Conservation (phyloP, 2,329 filamentous ascomycete genomes). For the Monilinia laxa region DNA sequence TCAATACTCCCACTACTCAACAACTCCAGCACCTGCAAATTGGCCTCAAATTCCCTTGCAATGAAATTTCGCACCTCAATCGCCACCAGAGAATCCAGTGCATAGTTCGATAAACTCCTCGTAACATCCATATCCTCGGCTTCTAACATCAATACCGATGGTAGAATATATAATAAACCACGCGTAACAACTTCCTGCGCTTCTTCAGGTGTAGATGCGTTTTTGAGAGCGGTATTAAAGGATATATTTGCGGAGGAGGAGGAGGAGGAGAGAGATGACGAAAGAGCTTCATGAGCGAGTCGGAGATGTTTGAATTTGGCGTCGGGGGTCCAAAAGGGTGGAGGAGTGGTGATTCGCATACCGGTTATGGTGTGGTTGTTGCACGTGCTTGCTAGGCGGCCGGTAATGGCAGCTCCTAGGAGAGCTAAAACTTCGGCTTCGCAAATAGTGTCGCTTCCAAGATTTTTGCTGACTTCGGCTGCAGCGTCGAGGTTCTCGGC, state of each 20-base stretch:
- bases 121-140: constrained; percentile 50
- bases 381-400: constrained; percentile 45
- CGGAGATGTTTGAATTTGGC: constrained; percentile 53
- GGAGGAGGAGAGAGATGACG: constrained; percentile 21
- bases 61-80: constrained; percentile 43
- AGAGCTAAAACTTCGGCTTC: constrained; percentile 56
- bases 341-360: constrained; percentile 49
- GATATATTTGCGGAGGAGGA: constrained; percentile 41
- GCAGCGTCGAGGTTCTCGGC: constrained; percentile 28
- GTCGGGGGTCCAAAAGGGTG: constrained; percentile 55
- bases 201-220: constrained; percentile 46
- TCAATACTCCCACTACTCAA: constrained; percentile 53
- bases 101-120: constrained; percentile 48
- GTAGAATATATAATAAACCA: constrained; percentile 50
- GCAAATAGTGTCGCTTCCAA: constrained; percentile 47
- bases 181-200: constrained; percentile 48
- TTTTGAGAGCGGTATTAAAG: constrained; percentile 47
- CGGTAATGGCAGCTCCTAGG: constrained; percentile 51
- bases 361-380: constrained; percentile 55
- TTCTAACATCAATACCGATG: constrained; percentile 51
- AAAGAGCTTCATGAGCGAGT: constrained; percentile 42
- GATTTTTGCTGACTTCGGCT: constrained; percentile 35
- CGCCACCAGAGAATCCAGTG: constrained; percentile 38
- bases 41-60: constrained; percentile 44
- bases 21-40: constrained; percentile 54